Evolutionary conservation across 768 basidiomycete genomes (phyloP), one percentile per base, ranked within the genome.

Genomic region (Trametes villosa): DNA sequence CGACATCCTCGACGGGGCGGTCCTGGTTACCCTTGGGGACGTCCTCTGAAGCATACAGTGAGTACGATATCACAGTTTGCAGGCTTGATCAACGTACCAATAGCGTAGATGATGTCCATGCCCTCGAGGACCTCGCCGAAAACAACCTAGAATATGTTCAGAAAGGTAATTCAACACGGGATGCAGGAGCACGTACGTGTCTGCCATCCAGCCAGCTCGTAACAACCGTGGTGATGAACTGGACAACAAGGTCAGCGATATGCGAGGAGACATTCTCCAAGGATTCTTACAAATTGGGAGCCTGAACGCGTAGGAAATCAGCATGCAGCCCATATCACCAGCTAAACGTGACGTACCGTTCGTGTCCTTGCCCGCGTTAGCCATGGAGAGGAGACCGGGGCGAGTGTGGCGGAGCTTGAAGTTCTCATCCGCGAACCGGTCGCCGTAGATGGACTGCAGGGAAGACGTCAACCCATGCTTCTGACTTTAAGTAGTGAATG

Each of bases 381-480:
- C 96, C 96, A 98, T 97, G 2, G 94, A 95, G 59, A 96, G 84
- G 57, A 83, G 81, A 63, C 96, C 96, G 50, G 92, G 85, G 36
- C 86, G 87, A 68, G 91, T 91, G 81, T 99, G 96, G 74, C 86
- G 88, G 75, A 98, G 91, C 84, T 98, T 97, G 83, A 95, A 95
- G 83, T 98, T 98, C 81, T 98, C 97, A 67, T 98, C 96, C 54
- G 88, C 82, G 76, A 99, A 99, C 71, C 81, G 82, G 67, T 88
- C 86, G 47, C 94, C 94, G 69, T 95, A 96, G 77, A 96, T 96
- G 33, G 94, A 93, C 88, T 91, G 51, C n/a, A 3, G 4, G 12
- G 18, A 9, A 33, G 30, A 2, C 18, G 15, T 51, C 27, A 52
- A 6, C 31, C 20, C 6, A 17, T 26, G 18, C 26, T 59, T 1